phyloP scores from a whole-genome alignment of 2,329 filamentous ascomycete species.

The Colletotrichum chlorophyti region DNA sequence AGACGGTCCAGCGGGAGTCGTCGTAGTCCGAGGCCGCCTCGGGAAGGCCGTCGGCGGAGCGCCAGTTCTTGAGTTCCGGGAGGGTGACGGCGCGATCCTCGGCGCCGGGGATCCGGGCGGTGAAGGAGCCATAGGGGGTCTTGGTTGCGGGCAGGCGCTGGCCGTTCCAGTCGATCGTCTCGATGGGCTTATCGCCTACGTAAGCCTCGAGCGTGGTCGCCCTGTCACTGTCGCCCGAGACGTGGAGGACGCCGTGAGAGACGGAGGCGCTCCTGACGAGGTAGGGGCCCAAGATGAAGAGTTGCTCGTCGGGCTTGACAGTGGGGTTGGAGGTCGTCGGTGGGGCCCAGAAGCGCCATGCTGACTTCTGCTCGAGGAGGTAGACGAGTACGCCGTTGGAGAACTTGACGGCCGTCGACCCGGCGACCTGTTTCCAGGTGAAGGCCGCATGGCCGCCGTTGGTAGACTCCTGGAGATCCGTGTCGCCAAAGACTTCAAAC shows the following conservation, averaged over 20 bases:
- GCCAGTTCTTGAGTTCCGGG: constrained; percentile 70
- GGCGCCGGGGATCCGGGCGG: constrained; percentile 53
- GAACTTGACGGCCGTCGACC: constrained; percentile 57
- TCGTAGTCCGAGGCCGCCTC: constrained; percentile 71
- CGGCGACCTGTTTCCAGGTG: constrained; percentile 56
- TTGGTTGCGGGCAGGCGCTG: constrained; percentile 42
- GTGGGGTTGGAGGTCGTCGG: constrained; percentile 45
- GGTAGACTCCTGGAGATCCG: constrained; percentile 16
- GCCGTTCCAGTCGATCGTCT: constrained; percentile 68
- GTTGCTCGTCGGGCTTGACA: constrained; percentile 49
- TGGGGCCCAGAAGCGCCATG: constrained; percentile 74
- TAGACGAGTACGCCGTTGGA: constrained; percentile 58
- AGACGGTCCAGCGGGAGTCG: constrained; percentile 70
- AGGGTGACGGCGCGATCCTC: constrained; percentile 52
- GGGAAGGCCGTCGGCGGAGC: constrained; percentile 73
- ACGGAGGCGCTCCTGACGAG: constrained; percentile 67
- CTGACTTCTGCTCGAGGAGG: constrained; percentile 67
- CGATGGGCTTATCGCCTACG: constrained; percentile 50
- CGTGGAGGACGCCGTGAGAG: constrained; percentile 58
- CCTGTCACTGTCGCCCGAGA: constrained; percentile 76
- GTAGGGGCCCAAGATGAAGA: constrained; percentile 70
- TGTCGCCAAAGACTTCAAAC: constrained; percentile 42
- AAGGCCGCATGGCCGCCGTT: constrained; percentile 33
- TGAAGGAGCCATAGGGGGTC: constrained; percentile 52
- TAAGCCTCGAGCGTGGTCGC: constrained; percentile 68